Conservation (phyloP, 2,329 filamentous ascomycete genomes). For the Claviceps sp. region DNA sequence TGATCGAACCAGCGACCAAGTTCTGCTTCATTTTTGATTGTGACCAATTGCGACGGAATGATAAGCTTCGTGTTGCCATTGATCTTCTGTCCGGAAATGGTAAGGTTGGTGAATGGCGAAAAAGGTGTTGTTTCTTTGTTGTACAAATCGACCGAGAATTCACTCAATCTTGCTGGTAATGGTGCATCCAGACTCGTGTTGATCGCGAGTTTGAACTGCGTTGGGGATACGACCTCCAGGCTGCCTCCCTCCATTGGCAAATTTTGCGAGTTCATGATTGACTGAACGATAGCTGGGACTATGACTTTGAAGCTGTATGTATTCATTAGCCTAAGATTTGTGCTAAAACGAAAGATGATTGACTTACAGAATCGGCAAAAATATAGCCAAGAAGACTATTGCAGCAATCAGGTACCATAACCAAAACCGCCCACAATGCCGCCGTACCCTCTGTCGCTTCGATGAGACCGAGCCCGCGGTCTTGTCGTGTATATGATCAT, state of each 20-base stretch:
- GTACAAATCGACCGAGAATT: constrained; percentile 26
- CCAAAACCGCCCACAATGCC: constrained; percentile 29
- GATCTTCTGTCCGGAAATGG: constrained; percentile 11
- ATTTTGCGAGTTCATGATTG: constrained; percentile 27
- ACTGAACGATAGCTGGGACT: constrained; percentile 31
- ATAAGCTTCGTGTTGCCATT: constrained; percentile 23
- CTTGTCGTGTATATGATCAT: constrained; percentile 5
- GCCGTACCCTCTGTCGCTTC: constrained; percentile 24
- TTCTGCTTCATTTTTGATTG: constrained; percentile 25
- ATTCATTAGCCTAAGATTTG: not conserved
- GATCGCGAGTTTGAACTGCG: constrained; percentile 21
- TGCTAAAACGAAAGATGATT: not conserved
- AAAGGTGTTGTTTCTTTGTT: constrained; percentile 19
- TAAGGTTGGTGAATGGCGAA: constrained; percentile 12
- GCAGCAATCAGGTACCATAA: constrained; percentile 29
- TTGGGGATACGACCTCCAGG: constrained; percentile 20
- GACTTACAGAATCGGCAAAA: constrained; percentile 32
- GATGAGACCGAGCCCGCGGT: not conserved
- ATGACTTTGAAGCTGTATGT: constrained; percentile 29
- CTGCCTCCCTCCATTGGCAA: constrained; percentile 25
- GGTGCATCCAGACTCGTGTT: constrained; percentile 25
- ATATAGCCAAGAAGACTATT: constrained; percentile 28
- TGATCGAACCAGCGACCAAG: constrained; percentile 25
- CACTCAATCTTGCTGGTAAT: constrained; percentile 22
- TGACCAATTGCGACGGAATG: constrained; percentile 21